Percentiles rank a stretch among this genome's conserved stretches.
Evolutionary conservation across 352 stramenopile species (phyloP).

Genomic region (Phytopythium litorale): DNA sequence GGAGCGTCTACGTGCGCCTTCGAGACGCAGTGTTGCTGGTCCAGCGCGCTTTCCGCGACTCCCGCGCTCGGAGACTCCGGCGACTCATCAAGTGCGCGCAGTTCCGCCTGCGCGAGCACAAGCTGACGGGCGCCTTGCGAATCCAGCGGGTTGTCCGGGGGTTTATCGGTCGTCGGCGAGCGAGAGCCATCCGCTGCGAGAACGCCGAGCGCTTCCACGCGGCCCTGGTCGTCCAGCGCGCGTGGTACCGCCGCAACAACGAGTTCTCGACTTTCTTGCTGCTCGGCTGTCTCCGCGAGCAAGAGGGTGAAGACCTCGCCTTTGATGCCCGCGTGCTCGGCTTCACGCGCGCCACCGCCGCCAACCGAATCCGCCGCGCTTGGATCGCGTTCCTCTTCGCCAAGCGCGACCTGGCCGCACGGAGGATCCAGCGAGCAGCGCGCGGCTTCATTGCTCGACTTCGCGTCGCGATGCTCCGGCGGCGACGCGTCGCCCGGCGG

Average conservation of each 20-base stretch:
- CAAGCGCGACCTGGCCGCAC: conserved; percentile 25
- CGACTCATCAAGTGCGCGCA: conserved; percentile 56
- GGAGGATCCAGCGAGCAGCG: conserved; percentile 43
- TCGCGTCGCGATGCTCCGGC: conserved; percentile 25
- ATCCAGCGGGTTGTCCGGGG: conserved; percentile 55
- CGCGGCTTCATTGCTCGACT: conserved; percentile 24
- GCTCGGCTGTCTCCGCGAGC: conserved; percentile 68
- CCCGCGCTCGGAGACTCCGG: conserved; percentile 44
- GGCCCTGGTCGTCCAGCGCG: conserved; percentile 65
- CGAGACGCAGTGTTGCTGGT: conserved; percentile 45
- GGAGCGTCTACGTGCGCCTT: conserved; percentile 36
- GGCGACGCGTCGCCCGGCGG: conserved; percentile 45
- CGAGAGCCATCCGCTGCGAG: conserved; percentile 18
- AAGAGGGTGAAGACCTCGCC: conserved; percentile 52
- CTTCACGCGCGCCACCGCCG: conserved; percentile 21
- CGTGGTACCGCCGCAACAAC: conserved; percentile 79
- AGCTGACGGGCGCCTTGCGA: conserved; percentile 34
- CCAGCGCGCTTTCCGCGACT: conserved; percentile 48
- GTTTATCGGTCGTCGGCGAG: conserved; percentile 38
- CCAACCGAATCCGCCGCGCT: conserved; percentile 34
- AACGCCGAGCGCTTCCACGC: conserved; percentile 50
- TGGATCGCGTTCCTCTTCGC: conserved; percentile 27
- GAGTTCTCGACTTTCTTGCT: conserved; percentile 84
- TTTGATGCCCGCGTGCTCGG: conserved; percentile 40
- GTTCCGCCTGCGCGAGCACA: conserved; percentile 36